Evolutionary conservation across 1,284 basidiomycete species (phyloP), one percentile per base, ranked within the genome.

Genomic region (Cryptococcus sp.): DNA sequence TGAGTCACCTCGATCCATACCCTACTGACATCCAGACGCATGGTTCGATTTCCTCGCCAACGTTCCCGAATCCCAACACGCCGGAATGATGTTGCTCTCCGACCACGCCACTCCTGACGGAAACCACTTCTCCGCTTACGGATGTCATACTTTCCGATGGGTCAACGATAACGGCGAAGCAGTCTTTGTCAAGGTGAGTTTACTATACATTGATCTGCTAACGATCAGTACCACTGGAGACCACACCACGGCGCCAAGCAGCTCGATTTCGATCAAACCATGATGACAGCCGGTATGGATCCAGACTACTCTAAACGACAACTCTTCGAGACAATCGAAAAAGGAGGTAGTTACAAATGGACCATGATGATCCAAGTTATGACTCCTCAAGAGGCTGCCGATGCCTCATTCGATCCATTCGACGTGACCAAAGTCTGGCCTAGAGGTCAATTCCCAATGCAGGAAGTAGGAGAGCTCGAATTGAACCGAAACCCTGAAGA

Each of bases 341-440:
- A 70, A 35, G 76, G 76, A 23, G 63, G 73, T 32, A 70, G 66
- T 46, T 74, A 68, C 42, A 73, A 67, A 56, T 77, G 75, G 74
- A 77, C 73, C 8, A 60, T 74, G 61, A 68, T 65, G 57, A 62
- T 70, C 51, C 58, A 71, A 46, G 60, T 70, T 50, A 73, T 79
- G 78, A 71, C 65, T 7, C 72, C 76, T 1, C 64, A 76, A 50
- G 62, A 77, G 45, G 75, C 74, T 3, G 64, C 67, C 10, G 59
- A 69, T 6, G 63, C 66, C 55, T 59, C 54, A 33, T 79, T 76
- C 33, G 74, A 79, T 53, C 62, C 76, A 14, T 75, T 79, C 33
- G 78, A 79, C 62, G 68, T 78, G 34, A 79, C 76, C 50, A 78
- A 77, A 61, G 66, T 72, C 50, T 77, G 72, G 73, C 66, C 71